Percentiles rank a stretch among this genome's conserved stretches.
Conservation (phyloP, 352 stramenopile genomes). For the Phytophthora crassamura region DNA sequence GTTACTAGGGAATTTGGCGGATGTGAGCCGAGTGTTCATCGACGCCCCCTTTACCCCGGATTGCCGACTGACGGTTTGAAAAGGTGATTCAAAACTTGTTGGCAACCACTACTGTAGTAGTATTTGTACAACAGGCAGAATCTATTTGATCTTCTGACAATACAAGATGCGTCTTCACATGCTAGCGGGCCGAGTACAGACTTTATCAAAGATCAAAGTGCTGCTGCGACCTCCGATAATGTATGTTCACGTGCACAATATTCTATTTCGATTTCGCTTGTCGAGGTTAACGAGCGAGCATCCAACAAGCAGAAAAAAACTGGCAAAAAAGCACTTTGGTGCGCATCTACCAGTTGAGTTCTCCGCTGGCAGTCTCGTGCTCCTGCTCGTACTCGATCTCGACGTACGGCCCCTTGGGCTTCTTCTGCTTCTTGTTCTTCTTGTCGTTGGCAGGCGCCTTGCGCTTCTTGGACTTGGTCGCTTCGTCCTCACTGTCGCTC, state of each 20-base stretch:
- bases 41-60: not conserved
- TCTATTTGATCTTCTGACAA: too few species aligned
- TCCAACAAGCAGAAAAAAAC: not conserved
- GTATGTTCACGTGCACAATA: constrained; percentile 40
- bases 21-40: not conserved
- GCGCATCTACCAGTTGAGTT: constrained; percentile 60
- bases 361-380: constrained; percentile 53
- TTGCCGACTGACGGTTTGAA: not conserved
- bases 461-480: constrained; percentile 63
- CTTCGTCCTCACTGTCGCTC: constrained; percentile 58
- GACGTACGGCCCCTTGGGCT: constrained; percentile 78
- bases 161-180: too few species aligned
- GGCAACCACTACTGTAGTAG: too few species aligned
- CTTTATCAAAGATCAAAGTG: too few species aligned
- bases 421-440: constrained; percentile 73
- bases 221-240: too few species aligned
- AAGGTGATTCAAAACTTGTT: too few species aligned
- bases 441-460: constrained; percentile 55
- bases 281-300: constrained; percentile 14
- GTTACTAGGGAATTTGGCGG: not conserved
- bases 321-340: constrained; percentile 10
- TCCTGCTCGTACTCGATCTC: constrained; percentile 91
- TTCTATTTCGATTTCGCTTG: constrained; percentile 42
- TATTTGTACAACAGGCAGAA: too few species aligned
- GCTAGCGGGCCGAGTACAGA: too few species aligned